A percentile compares a stretch with the other conserved stretches of the same genome.
Evolutionary conservation across 345 rosid genomes (phyloP).

Genomic region (Populus alba): DNA sequence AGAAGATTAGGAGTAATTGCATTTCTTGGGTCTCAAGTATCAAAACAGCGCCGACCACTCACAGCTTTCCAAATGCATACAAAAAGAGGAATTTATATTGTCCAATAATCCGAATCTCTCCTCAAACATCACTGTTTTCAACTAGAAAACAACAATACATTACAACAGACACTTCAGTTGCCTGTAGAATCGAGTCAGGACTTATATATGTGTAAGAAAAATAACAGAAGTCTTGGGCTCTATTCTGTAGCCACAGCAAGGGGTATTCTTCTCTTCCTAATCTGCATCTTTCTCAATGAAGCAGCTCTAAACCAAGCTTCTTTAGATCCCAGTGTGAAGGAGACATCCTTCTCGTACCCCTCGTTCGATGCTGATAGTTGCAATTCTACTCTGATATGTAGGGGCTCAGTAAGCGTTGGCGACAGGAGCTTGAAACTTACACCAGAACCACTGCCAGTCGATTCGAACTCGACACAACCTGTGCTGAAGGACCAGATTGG

Average conservation of each 20-base stretch:
- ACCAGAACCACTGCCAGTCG: conserved; percentile 10
- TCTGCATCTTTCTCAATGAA: conserved; percentile 14
- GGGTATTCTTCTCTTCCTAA: conserved; percentile 15
- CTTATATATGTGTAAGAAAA: not conserved
- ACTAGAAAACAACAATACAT: not conserved
- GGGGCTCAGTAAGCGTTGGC: conserved; percentile 17
- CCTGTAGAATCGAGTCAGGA: not conserved
- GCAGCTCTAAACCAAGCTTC: conserved; percentile 7
- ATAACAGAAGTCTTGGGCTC: too few relatives aligned
- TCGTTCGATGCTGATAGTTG: conserved; percentile 25
- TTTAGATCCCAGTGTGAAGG: not conserved
- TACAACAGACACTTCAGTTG: not conserved
- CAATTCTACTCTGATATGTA: conserved; percentile 28
- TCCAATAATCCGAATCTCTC: not conserved
- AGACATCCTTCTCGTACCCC: conserved; percentile 16
- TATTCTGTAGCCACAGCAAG: not conserved
- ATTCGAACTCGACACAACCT: conserved; percentile 16
- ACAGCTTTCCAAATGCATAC: conserved; percentile 6
- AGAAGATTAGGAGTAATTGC: too few relatives aligned
- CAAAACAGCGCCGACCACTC: not conserved
- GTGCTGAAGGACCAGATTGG: conserved; percentile 14
- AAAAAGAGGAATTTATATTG: conserved; percentile 14
- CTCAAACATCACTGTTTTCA: not conserved
- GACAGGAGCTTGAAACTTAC: conserved; percentile 34
- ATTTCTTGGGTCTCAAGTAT: not conserved